These are phyloP conservation scores for Umbelopsis vinacea DNA, from an alignment of 192 early-diverging fungal genomes.

Conservation along the genomic window DNA sequence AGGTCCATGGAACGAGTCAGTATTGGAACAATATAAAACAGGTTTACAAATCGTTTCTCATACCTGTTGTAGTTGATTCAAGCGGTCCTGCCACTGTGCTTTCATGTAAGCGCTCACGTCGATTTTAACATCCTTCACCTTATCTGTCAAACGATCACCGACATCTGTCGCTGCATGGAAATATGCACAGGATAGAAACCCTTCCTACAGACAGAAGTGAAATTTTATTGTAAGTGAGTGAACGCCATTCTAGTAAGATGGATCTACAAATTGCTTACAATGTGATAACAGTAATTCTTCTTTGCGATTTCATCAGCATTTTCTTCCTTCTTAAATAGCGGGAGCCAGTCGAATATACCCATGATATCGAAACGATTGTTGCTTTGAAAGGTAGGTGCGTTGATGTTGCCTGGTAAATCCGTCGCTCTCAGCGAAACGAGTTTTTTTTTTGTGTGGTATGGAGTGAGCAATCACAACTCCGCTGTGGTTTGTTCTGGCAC, in stretches of 20 bases:
- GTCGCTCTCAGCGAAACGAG: no score
- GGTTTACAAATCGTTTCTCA: neutral
- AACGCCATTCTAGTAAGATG: no score
- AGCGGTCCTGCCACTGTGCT: slow-evolving; percentile 37
- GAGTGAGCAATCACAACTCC: no score
- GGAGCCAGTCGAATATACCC: slow-evolving; percentile 30
- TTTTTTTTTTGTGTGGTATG: no score
- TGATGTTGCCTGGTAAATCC: neutral
- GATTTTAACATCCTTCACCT: slow-evolving; percentile 36
- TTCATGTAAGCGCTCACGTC: slow-evolving; percentile 34
- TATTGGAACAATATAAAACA: neutral
- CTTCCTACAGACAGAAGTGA: slow-evolving; percentile 38
- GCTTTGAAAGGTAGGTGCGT: neutral
- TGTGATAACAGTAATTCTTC: slow-evolving; percentile 38
- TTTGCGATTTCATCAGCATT: slow-evolving; percentile 32
- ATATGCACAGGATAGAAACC: slow-evolving; percentile 47
- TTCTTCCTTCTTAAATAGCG: neutral
- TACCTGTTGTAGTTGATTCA: slow-evolving; percentile 30
- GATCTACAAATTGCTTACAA: slow-evolving; percentile 24
- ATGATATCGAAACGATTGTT: slow-evolving; percentile 7
- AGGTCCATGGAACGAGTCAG: neutral
- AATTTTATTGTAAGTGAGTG: neutral
- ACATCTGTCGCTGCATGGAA: slow-evolving; percentile 44
- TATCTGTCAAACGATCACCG: slow-evolving; percentile 34
- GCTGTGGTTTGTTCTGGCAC: no score